These are phyloP conservation scores for Phycomyces blakesleeanus DNA, from an alignment of 192 early-diverging fungal species.

Conservation along the genomic window DNA sequence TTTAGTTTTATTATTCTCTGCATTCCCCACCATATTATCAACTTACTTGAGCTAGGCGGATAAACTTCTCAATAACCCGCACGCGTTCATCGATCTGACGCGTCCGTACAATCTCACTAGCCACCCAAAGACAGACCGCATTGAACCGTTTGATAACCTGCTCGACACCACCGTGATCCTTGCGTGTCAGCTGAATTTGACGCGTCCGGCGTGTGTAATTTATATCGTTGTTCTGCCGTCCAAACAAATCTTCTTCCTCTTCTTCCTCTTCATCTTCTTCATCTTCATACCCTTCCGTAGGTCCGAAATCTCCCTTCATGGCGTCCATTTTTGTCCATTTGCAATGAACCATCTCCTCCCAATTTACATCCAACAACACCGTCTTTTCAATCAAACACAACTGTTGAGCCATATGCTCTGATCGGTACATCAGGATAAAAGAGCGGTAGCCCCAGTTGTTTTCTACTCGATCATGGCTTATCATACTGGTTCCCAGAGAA, in stretches of 20 bases:
- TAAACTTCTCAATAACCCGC: conserved; percentile 59
- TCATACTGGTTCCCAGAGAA: too few relatives aligned
- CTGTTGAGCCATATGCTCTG: conserved; percentile 52
- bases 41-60: conserved; percentile 54
- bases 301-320: background rate
- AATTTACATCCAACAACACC: conserved; percentile 41
- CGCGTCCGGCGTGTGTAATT: conserved; percentile 7
- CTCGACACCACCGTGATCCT: conserved; percentile 23
- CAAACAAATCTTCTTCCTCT: too few relatives aligned
- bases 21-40: background rate
- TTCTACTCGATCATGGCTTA: too few relatives aligned
- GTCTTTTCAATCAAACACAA: conserved; percentile 55
- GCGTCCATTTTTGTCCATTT: conserved; percentile 49
- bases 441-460: background rate
- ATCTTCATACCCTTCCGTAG: conserved; percentile 4
- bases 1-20: background rate
- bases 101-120: conserved; percentile 49
- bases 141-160: conserved; percentile 39
- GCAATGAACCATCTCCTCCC: conserved; percentile 52
- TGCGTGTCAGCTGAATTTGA: background rate
- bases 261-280: background rate
- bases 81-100: conserved; percentile 41
- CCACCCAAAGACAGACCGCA: conserved; percentile 52
- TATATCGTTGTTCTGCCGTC: background rate
- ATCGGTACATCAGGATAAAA: conserved; percentile 39